Evolutionary conservation across 2,329 filamentous ascomycete species (phyloP).

Genomic region (Pochonia chlamydosporia): DNA sequence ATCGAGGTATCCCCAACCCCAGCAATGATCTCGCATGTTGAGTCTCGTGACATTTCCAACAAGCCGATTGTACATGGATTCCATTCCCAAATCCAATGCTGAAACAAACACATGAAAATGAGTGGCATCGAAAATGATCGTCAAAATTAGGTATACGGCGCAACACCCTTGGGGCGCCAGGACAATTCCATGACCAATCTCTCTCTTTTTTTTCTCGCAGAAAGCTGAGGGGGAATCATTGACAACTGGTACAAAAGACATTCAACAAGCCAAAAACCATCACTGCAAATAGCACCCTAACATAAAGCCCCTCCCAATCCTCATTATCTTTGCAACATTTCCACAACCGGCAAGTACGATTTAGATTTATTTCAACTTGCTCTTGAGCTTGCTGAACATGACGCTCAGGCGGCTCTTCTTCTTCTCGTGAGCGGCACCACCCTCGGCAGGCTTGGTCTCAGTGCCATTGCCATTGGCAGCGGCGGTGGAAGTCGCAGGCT

Average conservation of each 20-base stretch:
- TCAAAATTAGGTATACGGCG: constrained; percentile 31
- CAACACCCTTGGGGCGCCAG: constrained; percentile 15
- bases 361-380: constrained; percentile 33
- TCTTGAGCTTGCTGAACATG: constrained; percentile 54
- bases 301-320: constrained; percentile 7
- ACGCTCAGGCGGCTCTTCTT: constrained; percentile 61
- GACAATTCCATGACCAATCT: constrained; percentile 14
- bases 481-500: constrained; percentile 1
- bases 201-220: constrained; percentile 22
- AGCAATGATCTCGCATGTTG: constrained; percentile 4
- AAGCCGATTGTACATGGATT: constrained; percentile 14
- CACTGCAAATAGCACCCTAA: constrained; percentile 16
- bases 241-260: constrained; percentile 27
- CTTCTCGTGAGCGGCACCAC: constrained; percentile 48
- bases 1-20: constrained; percentile 5
- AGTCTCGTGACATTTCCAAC: constrained; percentile 5
- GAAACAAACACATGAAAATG: constrained; percentile 6
- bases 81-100: constrained; percentile 6
- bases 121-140: constrained; percentile 16
- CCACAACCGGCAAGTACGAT: constrained; percentile 4
- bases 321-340: constrained; percentile 15
- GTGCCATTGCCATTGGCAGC: constrained; percentile 3
- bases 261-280: constrained; percentile 26
- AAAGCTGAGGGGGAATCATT: constrained; percentile 32
- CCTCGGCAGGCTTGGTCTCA: constrained; percentile 16